Base-by-base conservation (phyloP, 495 filamentous ascomycete genomes). In the Mycothermus thermophilus region DNA sequence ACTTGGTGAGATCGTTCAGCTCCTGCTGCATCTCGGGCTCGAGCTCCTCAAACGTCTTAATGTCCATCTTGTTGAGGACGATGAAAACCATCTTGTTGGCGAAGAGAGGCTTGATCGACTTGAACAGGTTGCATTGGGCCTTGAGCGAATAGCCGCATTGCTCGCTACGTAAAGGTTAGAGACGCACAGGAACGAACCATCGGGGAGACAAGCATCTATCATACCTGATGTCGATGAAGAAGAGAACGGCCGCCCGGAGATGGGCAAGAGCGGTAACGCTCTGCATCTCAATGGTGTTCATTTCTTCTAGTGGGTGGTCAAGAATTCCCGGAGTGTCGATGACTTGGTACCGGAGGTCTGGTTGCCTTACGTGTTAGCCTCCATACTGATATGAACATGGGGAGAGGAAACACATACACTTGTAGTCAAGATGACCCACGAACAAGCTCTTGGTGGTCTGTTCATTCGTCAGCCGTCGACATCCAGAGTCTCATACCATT, bases 251-350 rank as follows among this genome's bases (percentile, higher is more conserved):
- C 19, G 83, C 87, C 32, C 90, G 76, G 38, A 97, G 64, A 69
- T 97, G 90, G 27, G 90, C 90, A 60, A 97, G 92, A 8, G 90
- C 90, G 9, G 88, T 95, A 42, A 97, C 95, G 11, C 79, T 86
- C 47, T 68, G 90, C 87, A 96, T 95, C 59, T 97, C 92, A 55
- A 97, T 97, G 8, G 90, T 95, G 63, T 96, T 97, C 90, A 97
- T 97, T 63, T 97, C 90, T 60, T 96, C 92, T 8, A 97, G 71
- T 10, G 90, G 92, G 55, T 97, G 92, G 52, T 97, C 90, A 37
- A 96, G 67, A 54, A 97, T 93, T 59, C 90, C 90, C 9, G 88
- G 88, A 16, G 67, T 72, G 46, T 69, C 44, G 71, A 93, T 72
- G 72, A 83, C 58, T 83, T 90, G 46, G 27, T 51, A 54, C 4